Base-by-base conservation (phyloP, 345 rosid genomes). In the Kernera saxatilis region DNA sequence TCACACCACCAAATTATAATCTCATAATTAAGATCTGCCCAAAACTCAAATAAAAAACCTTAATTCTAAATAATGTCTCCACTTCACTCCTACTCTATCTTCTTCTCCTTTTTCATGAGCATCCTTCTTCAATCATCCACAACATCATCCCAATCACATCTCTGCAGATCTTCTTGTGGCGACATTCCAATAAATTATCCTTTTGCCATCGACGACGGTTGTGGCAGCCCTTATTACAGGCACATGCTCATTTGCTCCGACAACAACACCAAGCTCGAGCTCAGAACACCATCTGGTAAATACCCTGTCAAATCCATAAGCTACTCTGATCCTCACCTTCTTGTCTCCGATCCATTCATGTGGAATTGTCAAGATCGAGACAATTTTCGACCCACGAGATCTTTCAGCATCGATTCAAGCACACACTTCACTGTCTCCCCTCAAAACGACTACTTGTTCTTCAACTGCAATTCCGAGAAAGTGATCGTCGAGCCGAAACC, bases 391-490 rank as follows among this genome's bases (percentile, higher is more conserved):
- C 84, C 92, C 0, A 88, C 97, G 0, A 81, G 93, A 48, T 82
- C 96, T 14, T 93, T 93, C 19, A 89, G 96, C 74, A 91, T 91
- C 1, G 99, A 94, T 76, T 80, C 96, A 15, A 88, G 86, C 82
- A 87, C 91, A 0, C 98, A 76, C 40, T 82, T 93, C 75, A 82
- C 93, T 0, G 87, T 90, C 62, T 93, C 98, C 49, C 40, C 85
- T 33, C 90, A 89, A 56, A 94, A 91, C 25, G 99, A 94, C 72
- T 89, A 91, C 75, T 82, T 94, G 44, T 94, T 94, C 84, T 94
- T 94, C 85, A 94, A 94, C 50, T 91, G 97, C 23, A 82, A 90
- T 18, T 71, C 79, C 13, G 84, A 84, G 21, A 77, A 78, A 18
- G 93, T 89, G 39, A 89, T 91, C 53, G 77, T 91, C 1, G 87